phyloP scores from a whole-genome alignment of 2,329 filamentous ascomycete genomes.

The Claviceps capensis region DNA sequence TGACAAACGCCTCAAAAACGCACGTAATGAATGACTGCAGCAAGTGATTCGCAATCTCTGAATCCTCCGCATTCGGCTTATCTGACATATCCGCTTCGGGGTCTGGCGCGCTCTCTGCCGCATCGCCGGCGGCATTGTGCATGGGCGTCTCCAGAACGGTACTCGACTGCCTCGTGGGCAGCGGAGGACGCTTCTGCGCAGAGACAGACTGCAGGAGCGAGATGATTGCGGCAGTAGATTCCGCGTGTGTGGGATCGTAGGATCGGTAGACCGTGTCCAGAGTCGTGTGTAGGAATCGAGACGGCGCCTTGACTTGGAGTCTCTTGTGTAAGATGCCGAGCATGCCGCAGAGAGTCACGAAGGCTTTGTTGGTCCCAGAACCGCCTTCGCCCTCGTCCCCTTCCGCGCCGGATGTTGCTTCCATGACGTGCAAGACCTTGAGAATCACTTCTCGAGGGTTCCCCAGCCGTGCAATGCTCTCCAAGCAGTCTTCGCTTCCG shows the following conservation, averaged over 20 bases:
- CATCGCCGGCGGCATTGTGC: conserved; percentile 39
- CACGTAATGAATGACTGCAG: conserved; percentile 69
- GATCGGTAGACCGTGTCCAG: conserved; percentile 56
- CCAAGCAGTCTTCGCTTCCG: conserved; percentile 55
- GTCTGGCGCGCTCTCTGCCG: conserved; percentile 44
- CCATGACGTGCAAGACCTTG: conserved; percentile 62
- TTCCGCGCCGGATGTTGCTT: conserved; percentile 29
- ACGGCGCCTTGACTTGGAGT: conserved; percentile 65
- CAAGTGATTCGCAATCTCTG: conserved; percentile 46
- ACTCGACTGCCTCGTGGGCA: conserved; percentile 46
- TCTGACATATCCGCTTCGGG: conserved; percentile 36
- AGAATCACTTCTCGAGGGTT: conserved; percentile 73
- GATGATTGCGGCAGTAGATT: conserved; percentile 56
- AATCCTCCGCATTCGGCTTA: conserved; percentile 37
- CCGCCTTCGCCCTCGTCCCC: conserved; percentile 23
- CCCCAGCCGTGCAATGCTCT: conserved; percentile 61
- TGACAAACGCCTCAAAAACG: conserved; percentile 60
- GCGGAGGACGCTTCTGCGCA: conserved; percentile 48
- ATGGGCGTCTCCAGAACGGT: conserved; percentile 40
- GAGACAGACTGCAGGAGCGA: conserved; percentile 58
- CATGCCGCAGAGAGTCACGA: conserved; percentile 57
- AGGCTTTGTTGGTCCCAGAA: conserved; percentile 32
- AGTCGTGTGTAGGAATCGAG: conserved; percentile 65
- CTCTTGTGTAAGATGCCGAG: conserved; percentile 59
- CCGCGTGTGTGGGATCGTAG: conserved; percentile 49